Base-by-base conservation (phyloP, 2,329 filamentous ascomycete species). In the Xylariaceae sp. region DNA sequence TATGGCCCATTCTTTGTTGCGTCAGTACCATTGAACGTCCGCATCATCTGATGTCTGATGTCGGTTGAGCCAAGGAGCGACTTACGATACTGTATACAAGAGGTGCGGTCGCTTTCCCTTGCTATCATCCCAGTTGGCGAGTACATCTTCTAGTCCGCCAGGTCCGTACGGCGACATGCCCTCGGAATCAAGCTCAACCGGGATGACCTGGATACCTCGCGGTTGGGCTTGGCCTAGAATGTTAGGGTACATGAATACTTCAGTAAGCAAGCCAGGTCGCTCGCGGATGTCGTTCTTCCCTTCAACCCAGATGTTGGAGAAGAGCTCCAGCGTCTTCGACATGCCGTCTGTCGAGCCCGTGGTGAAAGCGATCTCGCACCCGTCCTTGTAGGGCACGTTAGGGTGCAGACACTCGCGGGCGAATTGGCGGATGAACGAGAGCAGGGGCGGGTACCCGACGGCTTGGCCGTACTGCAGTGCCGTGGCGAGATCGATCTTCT, bases 401-500 rank as follows among this genome's bases (percentile, higher is more conserved):
- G 88, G 89, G 63, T 95, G 88, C 41, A 95, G 72, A 56, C 87
- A 77, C 44, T 91, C 75, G 47, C 82, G 78, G 4, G 83, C 76
- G 66, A 95, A 94, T 62, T 91, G 79, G 49, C 86, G 82, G 45
- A 96, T 67, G 68, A 91, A 95, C 36, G 79, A 79, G 49, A 82
- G 79, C 20, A 96, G 73, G 0, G 89, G 82, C 1, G 87, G 87
- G 57, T 94, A 92, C 37, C 91, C 91, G 49, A 85, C 76, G 2
- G 86, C 83, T n/a, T 78, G 80, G 49, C 88, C 88, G 70, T 96
- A 96, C 68, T 96, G 91, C 42, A 96, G 73, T 3, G 89, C 89
- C 0, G 86, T 86, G 42, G 80, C 77, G 22, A 95, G 69, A 63
- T 95, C 91, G 57, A 95, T 87, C 69, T 85, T 87, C 60, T 78